Conservation (phyloP, 169 alveolate genomes). For the Blepharisma undulans region DNA sequence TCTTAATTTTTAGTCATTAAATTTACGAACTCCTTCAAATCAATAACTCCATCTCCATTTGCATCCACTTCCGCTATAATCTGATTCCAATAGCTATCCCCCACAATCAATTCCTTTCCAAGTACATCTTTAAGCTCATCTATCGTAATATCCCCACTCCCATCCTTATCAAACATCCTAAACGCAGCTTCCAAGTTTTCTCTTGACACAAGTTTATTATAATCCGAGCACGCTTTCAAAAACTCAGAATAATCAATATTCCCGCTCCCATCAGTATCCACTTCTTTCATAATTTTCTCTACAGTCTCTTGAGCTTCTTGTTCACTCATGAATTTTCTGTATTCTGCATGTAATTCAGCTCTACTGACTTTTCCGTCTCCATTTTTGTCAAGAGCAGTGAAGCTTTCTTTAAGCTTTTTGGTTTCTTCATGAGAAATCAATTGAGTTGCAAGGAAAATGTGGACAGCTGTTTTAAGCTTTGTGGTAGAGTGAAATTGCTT, state of each 20-base stretch:
- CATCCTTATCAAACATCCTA: slow-evolving; percentile 53
- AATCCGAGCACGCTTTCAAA: slow-evolving; percentile 24
- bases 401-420: background rate
- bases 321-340: background rate
- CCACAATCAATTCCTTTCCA: background rate
- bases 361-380: slow-evolving; percentile 30
- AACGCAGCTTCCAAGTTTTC: slow-evolving; percentile 40
- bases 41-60: slow-evolving; percentile 45
- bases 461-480: slow-evolving; percentile 24
- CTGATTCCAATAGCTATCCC: slow-evolving; percentile 23
- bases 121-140: slow-evolving; percentile 38
- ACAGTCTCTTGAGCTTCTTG: background rate
- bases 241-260: slow-evolving; percentile 39
- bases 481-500: background rate
- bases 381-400: background rate
- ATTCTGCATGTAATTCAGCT: background rate
- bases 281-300: slow-evolving; percentile 10
- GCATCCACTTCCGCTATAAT: slow-evolving; percentile 31
- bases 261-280: slow-evolving; percentile 20
- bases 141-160: slow-evolving; percentile 39
- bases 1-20: slow-evolving; percentile 13
- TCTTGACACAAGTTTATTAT: background rate
- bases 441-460: slow-evolving; percentile 2
- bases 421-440: background rate
- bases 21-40: slow-evolving; percentile 10